phyloP scores from a whole-genome alignment of 2,329 filamentous ascomycete genomes.

The Orbilia quercus region DNA sequence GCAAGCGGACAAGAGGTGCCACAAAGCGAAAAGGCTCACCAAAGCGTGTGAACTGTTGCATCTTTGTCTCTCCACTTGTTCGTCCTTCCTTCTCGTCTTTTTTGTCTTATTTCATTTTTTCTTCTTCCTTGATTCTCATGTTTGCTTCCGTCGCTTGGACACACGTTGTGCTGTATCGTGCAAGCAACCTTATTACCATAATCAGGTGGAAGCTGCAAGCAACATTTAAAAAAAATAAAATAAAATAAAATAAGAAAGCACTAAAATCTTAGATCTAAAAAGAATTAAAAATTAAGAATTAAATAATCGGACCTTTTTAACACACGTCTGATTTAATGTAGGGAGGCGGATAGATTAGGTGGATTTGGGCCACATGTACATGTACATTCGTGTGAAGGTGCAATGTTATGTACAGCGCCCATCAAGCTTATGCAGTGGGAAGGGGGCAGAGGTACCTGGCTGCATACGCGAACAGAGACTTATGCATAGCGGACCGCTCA shows the following conservation, averaged over 20 bases:
- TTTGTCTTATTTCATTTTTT: conserved; percentile 10
- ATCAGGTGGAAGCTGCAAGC: conserved; percentile 28
- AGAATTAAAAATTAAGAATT: conserved; percentile 9
- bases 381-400: conserved; percentile 46
- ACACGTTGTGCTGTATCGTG: conserved; percentile 48
- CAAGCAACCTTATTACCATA: conserved; percentile 53
- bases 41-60: conserved; percentile 41
- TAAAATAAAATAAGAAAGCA: conserved; percentile 22
- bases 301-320: no score
- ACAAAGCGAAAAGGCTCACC: conserved; percentile 43
- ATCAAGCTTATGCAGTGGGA: conserved; percentile 43
- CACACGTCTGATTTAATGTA: conserved; percentile 18
- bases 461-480: conserved; percentile 57
- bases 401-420: conserved; percentile 43
- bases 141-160: conserved; percentile 48
- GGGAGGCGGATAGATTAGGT: conserved; percentile 45
- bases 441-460: conserved; percentile 42
- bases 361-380: conserved; percentile 39
- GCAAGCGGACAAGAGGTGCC: conserved; percentile 43
- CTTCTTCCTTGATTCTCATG: conserved; percentile 25
- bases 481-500: conserved; percentile 57
- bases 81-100: conserved; percentile 6
- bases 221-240: conserved; percentile 18
- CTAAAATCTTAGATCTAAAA: conserved; percentile 22
- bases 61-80: conserved; percentile 7